Evolutionary conservation across 345 rosid genomes (phyloP).

Genomic region (Salix viminalis): DNA sequence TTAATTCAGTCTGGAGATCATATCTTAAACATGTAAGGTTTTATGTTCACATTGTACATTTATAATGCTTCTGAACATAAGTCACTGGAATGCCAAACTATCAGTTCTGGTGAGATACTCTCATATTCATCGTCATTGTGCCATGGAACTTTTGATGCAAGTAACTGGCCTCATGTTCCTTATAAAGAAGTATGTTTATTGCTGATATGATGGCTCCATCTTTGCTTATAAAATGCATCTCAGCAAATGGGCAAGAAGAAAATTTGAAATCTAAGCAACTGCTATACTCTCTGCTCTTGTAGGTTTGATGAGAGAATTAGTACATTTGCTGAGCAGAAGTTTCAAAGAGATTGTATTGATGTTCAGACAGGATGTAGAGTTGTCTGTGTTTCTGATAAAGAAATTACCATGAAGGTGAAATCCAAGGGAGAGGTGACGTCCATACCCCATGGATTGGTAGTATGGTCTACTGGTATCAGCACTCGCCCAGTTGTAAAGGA

Average conservation of each 20-base stretch:
- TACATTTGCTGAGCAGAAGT: constrained; percentile 80
- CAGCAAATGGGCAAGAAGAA: neutral
- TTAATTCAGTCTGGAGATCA: constrained; percentile 95
- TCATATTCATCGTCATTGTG: too few species aligned
- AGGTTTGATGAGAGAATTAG: constrained; percentile 93
- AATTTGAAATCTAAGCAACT: neutral
- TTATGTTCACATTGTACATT: neutral
- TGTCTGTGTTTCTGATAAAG: constrained; percentile 64
- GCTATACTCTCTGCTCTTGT: constrained; percentile 1
- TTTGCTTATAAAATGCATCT: constrained; percentile 1
- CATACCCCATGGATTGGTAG: constrained; percentile 77
- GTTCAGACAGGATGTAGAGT: constrained; percentile 85
- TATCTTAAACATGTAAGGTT: constrained; percentile 74
- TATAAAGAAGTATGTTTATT: too few species aligned
- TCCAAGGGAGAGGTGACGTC: constrained; percentile 49
- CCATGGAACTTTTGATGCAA: too few species aligned
- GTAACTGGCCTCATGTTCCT: too few species aligned
- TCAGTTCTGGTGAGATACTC: too few species aligned
- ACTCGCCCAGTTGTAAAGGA: constrained; percentile 73
- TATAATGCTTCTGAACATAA: neutral
- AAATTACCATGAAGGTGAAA: constrained; percentile 59
- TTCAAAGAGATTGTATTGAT: constrained; percentile 74
- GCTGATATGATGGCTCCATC: too few species aligned
- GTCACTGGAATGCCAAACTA: neutral
- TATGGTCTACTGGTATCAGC: constrained; percentile 92